A percentile compares a stretch with the other conserved stretches of the same genome.
These are phyloP conservation scores for Nemania diffusa DNA, from an alignment of 2,329 filamentous ascomycete species.

Conservation along the genomic window DNA sequence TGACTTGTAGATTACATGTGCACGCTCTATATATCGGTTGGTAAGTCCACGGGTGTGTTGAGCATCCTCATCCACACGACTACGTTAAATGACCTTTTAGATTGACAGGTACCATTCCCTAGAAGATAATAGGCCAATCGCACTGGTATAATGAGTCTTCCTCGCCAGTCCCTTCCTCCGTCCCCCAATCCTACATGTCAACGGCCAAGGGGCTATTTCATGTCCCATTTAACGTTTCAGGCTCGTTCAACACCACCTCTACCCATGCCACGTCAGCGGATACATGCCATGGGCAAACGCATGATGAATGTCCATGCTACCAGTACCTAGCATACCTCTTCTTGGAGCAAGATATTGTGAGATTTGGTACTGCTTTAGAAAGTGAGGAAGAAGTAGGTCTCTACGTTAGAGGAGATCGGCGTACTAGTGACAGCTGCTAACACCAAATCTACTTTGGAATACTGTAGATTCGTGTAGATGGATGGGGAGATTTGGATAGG, in stretches of 20 bases:
- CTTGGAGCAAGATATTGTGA: not conserved
- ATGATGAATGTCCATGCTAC: conserved; percentile 4
- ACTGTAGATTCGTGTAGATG: not conserved
- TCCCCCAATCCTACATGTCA: conserved; percentile 14
- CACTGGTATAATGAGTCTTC: not conserved
- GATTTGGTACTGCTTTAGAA: no score
- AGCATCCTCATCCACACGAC: not conserved
- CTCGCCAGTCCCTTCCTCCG: not conserved
- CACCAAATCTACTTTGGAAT: not conserved
- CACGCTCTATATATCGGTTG: no score
- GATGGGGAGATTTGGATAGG: not conserved
- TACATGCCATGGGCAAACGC: conserved; percentile 14
- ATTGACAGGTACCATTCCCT: no score
- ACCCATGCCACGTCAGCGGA: conserved; percentile 27
- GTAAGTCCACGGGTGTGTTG: no score
- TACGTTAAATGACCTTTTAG: not conserved
- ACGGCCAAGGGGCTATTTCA: conserved; percentile 17
- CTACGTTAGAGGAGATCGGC: not conserved
- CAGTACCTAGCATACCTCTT: not conserved
- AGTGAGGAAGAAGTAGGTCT: not conserved
- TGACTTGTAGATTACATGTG: no score
- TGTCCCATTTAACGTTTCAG: conserved; percentile 36
- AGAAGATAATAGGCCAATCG: no score
- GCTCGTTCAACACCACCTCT: conserved; percentile 11
- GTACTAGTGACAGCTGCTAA: not conserved